Percentiles rank a stretch among this genome's conserved stretches.
Conservation (phyloP, 2,329 filamentous ascomycete genomes). For the Aureobasidium melanogenum region DNA sequence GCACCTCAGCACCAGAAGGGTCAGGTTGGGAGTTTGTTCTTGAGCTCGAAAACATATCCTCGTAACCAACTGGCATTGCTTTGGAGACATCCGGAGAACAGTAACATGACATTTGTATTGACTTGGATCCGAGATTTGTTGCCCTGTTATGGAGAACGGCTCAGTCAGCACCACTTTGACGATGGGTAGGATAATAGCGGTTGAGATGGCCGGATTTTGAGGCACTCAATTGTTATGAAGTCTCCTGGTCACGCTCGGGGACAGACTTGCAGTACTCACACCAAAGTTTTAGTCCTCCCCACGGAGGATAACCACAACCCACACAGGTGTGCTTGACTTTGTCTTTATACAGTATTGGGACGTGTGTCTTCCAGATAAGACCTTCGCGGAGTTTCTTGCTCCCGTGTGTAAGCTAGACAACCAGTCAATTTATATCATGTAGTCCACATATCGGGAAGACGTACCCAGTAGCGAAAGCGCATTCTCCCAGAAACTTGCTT, state of each 20-base stretch:
- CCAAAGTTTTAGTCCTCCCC: background rate
- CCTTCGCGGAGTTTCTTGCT: background rate
- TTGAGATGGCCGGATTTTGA: background rate
- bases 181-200: too few species aligned
- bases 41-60: background rate
- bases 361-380: background rate
- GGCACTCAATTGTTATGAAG: background rate
- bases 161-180: background rate
- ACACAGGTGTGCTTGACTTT: background rate
- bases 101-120: background rate
- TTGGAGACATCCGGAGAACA: background rate
- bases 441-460: background rate
- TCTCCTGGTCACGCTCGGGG: background rate
- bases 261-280: too few species aligned
- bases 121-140: background rate
- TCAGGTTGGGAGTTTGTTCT: background rate
- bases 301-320: background rate
- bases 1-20: background rate
- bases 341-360: background rate
- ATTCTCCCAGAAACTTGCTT: too few species aligned
- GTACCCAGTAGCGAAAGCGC: too few species aligned
- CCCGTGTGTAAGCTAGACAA: background rate
- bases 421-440: background rate
- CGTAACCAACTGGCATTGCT: background rate
- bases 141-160: background rate